Conservation (phyloP, 768 basidiomycete species). For the Heimioporus sp. region DNA sequence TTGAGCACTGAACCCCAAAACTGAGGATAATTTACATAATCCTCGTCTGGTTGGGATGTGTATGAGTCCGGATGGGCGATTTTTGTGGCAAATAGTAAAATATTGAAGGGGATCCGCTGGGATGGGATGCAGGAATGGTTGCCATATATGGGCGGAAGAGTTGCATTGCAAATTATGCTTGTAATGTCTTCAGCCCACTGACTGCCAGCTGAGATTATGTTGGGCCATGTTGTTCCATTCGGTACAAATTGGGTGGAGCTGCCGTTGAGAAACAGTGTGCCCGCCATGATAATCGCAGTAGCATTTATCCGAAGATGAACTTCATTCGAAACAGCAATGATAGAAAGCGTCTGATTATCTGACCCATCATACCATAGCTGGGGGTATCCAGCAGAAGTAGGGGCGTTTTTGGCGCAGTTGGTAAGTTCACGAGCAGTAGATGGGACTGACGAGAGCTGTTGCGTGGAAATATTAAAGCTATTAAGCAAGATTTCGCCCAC, state of each 20-base stretch:
- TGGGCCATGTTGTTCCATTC: slow-evolving; percentile 8
- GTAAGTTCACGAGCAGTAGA: too few relatives aligned
- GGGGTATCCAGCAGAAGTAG: too few relatives aligned
- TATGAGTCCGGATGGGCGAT: too few relatives aligned
- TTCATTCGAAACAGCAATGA: background rate
- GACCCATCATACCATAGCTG: slow-evolving; percentile 4
- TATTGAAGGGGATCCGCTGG: too few relatives aligned
- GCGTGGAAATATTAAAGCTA: too few relatives aligned
- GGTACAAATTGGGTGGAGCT: slow-evolving; percentile 7
- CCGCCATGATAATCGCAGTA: slow-evolving; percentile 3
- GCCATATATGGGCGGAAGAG: background rate
- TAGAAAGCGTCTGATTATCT: slow-evolving; percentile 10
- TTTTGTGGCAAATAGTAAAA: too few relatives aligned
- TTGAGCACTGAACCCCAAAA: slow-evolving; percentile 4
- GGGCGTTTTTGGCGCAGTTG: background rate
- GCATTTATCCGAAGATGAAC: slow-evolving; percentile 7
- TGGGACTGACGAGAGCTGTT: too few relatives aligned
- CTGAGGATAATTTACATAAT: too few relatives aligned
- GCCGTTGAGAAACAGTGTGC: slow-evolving; percentile 4
- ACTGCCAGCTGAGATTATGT: background rate
- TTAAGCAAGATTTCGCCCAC: too few relatives aligned
- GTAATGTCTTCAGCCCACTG: slow-evolving; percentile 19
- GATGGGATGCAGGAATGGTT: too few relatives aligned
- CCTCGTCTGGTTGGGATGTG: too few relatives aligned
- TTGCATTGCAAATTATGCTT: slow-evolving; percentile 11